Base-by-base conservation (phyloP, 106 monocot species). In the Apostasia shenzhenica region DNA sequence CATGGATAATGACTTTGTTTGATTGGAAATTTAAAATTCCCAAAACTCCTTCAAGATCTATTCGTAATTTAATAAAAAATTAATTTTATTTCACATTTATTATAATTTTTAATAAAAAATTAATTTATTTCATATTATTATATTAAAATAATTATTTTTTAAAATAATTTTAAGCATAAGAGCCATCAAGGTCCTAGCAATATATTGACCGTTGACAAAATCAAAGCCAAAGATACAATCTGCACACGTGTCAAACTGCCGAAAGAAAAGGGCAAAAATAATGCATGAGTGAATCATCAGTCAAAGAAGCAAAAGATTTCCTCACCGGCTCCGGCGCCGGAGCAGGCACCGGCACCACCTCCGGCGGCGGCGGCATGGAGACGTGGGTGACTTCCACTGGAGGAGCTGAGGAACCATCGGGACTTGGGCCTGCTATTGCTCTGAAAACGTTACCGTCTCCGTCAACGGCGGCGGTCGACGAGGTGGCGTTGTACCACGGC, bases 321-420 rank as follows among this genome's bases (percentile, higher is more conserved):
- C 80, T 66, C 66, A 80, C 80, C 9, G 70, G 65, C 11, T 65
- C 58, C 10, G 60, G 61, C 51, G 41, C 50, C 2, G 74, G 66
- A 0, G 70, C 65, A 1, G 71, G 57, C 3, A 26, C 39, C 42
- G 65, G 66, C 14, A 56, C 42, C 14, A 66, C 55, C 14, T 12
- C 3, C 14, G 63, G 54, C 8, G n/a, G n/a, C 45, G 40, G 3
- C 48, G 62, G 62, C 63, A 64, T 0, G 11, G 3, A 55, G 55
- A 55, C 2, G 41, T 38, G 5, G 41, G n/a, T 52, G 41, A 50
- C 67, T 13, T 9, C 54, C 1, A 44, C 3, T 1, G 5, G 58
- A 58, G 4, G 45, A 41, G 43, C 2, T 8, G 63, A 43, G 5
- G 14, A 14, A 43, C 56, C 6, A n/a, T 10, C 39, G 1, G 51